A percentile compares a stretch with the other conserved stretches of the same genome.
These are phyloP conservation scores for Aureobasidium vineae DNA, from an alignment of 2,329 filamentous ascomycete genomes.

Conservation along the genomic window DNA sequence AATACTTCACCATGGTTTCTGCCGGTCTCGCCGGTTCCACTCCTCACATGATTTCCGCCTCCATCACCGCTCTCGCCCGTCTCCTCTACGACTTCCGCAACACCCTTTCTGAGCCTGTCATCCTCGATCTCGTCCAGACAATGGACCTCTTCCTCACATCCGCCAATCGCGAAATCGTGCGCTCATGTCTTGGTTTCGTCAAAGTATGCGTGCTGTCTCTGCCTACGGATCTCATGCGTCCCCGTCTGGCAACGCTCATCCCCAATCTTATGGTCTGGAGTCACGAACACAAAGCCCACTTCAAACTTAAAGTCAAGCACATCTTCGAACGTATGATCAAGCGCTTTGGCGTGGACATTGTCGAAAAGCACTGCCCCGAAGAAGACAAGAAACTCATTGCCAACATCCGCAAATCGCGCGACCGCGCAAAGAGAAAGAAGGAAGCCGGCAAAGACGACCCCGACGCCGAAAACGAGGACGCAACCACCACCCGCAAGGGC, in stretches of 20 bases:
- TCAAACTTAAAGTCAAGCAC: slow-evolving; percentile 96
- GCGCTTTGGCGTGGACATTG: slow-evolving; percentile 77
- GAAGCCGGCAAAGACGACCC: slow-evolving; percentile 57
- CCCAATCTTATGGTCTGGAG: slow-evolving; percentile 94
- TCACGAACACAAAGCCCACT: slow-evolving; percentile 96
- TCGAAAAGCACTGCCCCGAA: slow-evolving; percentile 80
- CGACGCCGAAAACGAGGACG: slow-evolving; percentile 38
- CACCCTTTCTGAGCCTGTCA: slow-evolving; percentile 64
- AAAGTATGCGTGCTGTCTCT: slow-evolving; percentile 92
- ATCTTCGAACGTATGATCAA: slow-evolving; percentile 93
- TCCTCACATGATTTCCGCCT: slow-evolving; percentile 95
- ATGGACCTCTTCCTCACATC: slow-evolving; percentile 96
- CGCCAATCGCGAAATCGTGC: slow-evolving; percentile 95
- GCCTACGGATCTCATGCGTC: slow-evolving; percentile 73
- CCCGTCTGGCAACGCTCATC: slow-evolving; percentile 72
- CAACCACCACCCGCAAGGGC: slow-evolving; percentile 48
- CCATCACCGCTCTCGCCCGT: slow-evolving; percentile 92
- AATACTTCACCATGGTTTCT: slow-evolving; percentile 98
- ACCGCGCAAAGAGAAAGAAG: slow-evolving; percentile 87
- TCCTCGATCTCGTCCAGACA: slow-evolving; percentile 84
- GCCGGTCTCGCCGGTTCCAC: slow-evolving; percentile 89
- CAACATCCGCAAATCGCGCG: slow-evolving; percentile 94
- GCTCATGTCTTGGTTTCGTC: slow-evolving; percentile 90
- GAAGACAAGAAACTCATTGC: slow-evolving; percentile 83
- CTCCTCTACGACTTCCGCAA: slow-evolving; percentile 88